These are phyloP conservation scores for Annona squamosa DNA, from an alignment of 164 flowering plant species.

Conservation along the genomic window DNA sequence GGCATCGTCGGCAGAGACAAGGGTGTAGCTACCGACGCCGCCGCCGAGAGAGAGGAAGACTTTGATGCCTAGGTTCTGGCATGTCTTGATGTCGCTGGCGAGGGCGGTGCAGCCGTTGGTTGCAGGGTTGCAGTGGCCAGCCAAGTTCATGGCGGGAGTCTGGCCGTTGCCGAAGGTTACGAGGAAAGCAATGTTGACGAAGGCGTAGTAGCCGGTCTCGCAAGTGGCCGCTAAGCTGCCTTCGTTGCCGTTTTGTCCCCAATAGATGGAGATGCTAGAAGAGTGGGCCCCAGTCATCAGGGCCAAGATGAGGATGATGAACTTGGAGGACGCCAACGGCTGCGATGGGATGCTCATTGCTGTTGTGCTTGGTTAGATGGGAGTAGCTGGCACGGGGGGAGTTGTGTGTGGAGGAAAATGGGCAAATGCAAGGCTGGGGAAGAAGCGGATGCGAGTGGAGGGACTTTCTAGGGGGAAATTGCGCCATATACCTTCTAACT, in stretches of 20 bases:
- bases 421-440: not conserved
- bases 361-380: not conserved
- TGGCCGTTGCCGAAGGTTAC: conserved; percentile 9
- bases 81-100: conserved; percentile 17
- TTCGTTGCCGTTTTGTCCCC: conserved; percentile 16
- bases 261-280: conserved; percentile 10
- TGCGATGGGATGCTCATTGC: not conserved
- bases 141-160: conserved; percentile 20
- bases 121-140: conserved; percentile 36
- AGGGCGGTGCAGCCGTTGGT: conserved; percentile 22
- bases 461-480: no score
- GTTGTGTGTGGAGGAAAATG: not conserved
- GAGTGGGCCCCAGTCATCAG: not conserved
- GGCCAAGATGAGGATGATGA: not conserved
- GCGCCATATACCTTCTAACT: no score
- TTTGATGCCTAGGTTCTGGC: conserved; percentile 2
- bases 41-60: conserved; percentile 8
- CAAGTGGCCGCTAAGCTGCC: conserved; percentile 15
- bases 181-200: conserved; percentile 20
- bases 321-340: not conserved
- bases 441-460: not conserved
- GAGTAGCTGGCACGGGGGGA: not conserved
- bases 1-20: conserved; percentile 3
- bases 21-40: conserved; percentile 1
- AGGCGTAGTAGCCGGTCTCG: conserved; percentile 13